phyloP scores from a whole-genome alignment of 148 eudicot species.

The Vaccinium macrocarpon region DNA sequence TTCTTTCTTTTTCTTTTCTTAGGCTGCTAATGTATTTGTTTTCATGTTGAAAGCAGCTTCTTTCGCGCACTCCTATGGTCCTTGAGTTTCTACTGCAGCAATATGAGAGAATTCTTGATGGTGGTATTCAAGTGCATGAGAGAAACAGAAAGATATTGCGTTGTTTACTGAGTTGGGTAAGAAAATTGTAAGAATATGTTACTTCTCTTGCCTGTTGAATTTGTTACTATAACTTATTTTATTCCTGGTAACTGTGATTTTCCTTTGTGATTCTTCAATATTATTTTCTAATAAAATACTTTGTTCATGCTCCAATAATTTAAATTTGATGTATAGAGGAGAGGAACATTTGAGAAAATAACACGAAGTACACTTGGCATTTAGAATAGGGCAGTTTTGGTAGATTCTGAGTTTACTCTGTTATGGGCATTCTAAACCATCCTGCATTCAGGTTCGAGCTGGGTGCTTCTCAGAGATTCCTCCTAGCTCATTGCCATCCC shows the following conservation, averaged over 20 bases:
- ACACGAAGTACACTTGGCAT: not conserved
- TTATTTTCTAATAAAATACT: not conserved
- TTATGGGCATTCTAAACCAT: slow-evolving; percentile 12
- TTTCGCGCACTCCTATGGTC: slow-evolving; percentile 76
- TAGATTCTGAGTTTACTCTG: not conserved
- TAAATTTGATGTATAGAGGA: not conserved
- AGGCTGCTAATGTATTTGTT: slow-evolving; percentile 21
- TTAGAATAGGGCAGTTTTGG: slow-evolving; percentile 8
- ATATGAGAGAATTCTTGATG: slow-evolving; percentile 55
- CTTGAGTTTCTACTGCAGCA: slow-evolving; percentile 84
- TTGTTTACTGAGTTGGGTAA: slow-evolving; percentile 94
- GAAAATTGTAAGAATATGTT: slow-evolving; percentile 15
- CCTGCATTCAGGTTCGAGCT: slow-evolving; percentile 74
- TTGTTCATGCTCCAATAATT: not conserved
- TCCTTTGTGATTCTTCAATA: not conserved
- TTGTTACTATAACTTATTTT: not conserved
- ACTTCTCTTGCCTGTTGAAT: not conserved
- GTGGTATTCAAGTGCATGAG: slow-evolving; percentile 55
- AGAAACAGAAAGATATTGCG: slow-evolving; percentile 81
- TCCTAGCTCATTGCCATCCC: slow-evolving; percentile 64
- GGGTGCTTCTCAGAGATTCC: slow-evolving; percentile 86
- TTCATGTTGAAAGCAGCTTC: slow-evolving; percentile 60
- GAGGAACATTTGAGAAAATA: not conserved
- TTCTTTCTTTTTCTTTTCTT: slow-evolving; percentile 10
- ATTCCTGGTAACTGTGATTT: not conserved